Percentiles rank a stretch among this genome's conserved stretches.
Conservation (phyloP, 495 filamentous ascomycete genomes). For the Lophiotrema nucula region DNA sequence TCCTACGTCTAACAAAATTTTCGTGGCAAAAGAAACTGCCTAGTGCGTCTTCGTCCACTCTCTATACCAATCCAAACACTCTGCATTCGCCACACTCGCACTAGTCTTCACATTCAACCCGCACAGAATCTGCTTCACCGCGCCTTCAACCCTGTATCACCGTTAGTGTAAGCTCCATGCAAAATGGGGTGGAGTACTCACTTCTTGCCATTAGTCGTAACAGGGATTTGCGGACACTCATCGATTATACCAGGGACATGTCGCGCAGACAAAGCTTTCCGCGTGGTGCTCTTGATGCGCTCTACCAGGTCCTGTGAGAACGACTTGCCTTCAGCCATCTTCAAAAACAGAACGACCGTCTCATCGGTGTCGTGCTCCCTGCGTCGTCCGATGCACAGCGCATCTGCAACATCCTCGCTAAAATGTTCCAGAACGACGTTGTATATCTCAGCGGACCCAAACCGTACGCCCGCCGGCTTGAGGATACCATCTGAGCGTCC, state of each 20-base stretch:
- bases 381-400: constrained; percentile 77
- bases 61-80: constrained; percentile 81
- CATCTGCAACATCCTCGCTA: constrained; percentile 72
- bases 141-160: constrained; percentile 68
- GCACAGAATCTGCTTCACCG: constrained; percentile 91
- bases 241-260: constrained; percentile 85
- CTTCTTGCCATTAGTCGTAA: constrained; percentile 92
- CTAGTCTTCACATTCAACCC: constrained; percentile 81
- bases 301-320: constrained; percentile 55
- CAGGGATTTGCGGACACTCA: constrained; percentile 75
- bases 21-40: not conserved
- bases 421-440: constrained; percentile 84
- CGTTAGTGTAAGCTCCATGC: not conserved
- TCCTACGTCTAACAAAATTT: not conserved
- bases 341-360: constrained; percentile 80
- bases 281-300: constrained; percentile 61
- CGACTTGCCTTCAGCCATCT: constrained; percentile 57
- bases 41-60: constrained; percentile 53
- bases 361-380: constrained; percentile 75
- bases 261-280: constrained; percentile 74
- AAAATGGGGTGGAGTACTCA: constrained; percentile 37
- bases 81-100: constrained; percentile 80
- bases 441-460: constrained; percentile 85
- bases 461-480: constrained; percentile 75
- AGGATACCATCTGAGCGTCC: constrained; percentile 76